Evolutionary conservation across 2,329 filamentous ascomycete species (phyloP).

Genomic region (Anthostomella pinea): DNA sequence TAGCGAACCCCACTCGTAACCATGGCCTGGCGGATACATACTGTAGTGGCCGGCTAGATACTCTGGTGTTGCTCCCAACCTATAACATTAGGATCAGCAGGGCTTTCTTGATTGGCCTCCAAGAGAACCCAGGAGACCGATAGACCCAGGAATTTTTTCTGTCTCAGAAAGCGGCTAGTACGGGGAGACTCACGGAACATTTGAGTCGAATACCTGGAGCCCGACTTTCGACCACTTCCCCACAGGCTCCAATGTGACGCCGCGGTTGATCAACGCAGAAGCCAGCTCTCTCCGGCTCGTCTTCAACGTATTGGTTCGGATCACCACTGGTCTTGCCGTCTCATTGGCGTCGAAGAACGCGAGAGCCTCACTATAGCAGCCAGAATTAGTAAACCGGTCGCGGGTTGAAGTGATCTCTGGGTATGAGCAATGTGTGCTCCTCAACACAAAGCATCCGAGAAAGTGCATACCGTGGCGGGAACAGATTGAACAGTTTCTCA

Average conservation of each 20-base stretch:
- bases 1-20: background rate
- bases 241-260: slow-evolving; percentile 92
- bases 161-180: no score
- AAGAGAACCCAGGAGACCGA: no score
- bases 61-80: slow-evolving; percentile 88
- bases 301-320: slow-evolving; percentile 92
- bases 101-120: background rate
- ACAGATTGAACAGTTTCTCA: slow-evolving; percentile 90
- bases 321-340: slow-evolving; percentile 86
- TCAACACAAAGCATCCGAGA: no score
- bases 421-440: no score
- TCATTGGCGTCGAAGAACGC: slow-evolving; percentile 99
- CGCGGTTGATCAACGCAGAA: slow-evolving; percentile 38
- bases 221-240: slow-evolving; percentile 99
- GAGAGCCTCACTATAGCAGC: slow-evolving; percentile 65
- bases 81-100: slow-evolving; percentile 3
- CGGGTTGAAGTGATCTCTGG: background rate
- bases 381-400: background rate
- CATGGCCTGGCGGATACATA: no score
- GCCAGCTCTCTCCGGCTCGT: slow-evolving; percentile 76
- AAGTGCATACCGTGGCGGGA: slow-evolving; percentile 62
- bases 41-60: slow-evolving; percentile 96
- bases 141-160: no score
- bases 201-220: slow-evolving; percentile 91
- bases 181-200: slow-evolving; percentile 29